Conservation (phyloP, 2,329 filamentous ascomycete species). For the Aspergillus sp. region DNA sequence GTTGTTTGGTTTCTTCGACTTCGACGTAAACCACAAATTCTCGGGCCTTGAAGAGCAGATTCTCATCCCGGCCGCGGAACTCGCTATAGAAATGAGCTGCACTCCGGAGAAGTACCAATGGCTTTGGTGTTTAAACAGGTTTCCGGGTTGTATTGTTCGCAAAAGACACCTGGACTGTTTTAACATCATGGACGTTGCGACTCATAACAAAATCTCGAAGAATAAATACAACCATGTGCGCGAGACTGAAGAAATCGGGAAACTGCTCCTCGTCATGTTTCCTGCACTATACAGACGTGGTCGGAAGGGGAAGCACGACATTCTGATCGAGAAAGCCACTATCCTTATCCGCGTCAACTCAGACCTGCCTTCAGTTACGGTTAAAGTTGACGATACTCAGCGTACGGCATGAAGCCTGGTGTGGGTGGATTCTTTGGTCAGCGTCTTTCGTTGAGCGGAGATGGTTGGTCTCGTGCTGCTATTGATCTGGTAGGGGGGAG, state of each 20-base stretch:
- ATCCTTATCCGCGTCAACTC: neutral
- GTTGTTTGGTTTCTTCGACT: neutral
- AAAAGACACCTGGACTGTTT: neutral
- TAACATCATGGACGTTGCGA: conserved; percentile 1
- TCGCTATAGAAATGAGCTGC: neutral
- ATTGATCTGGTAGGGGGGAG: too few relatives aligned
- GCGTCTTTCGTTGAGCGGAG: too few relatives aligned
- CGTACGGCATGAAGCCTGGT: too few relatives aligned
- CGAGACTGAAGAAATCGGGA: too few relatives aligned
- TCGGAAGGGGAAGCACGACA: neutral
- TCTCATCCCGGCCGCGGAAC: neutral
- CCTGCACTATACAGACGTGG: neutral
- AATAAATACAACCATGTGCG: neutral
- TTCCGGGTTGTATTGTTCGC: neutral
- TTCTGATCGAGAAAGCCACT: neutral
- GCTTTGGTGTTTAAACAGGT: too few relatives aligned
- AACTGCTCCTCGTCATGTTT: neutral
- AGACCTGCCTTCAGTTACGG: neutral
- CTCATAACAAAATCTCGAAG: conserved; percentile 2
- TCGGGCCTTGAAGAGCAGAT: neutral
- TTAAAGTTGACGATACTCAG: neutral
- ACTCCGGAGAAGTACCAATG: neutral
- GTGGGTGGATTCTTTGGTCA: too few relatives aligned
- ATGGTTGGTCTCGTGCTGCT: too few relatives aligned
- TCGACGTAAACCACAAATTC: neutral